Conservation (phyloP, 306 rosid species). For the Inga oerstediana region DNA sequence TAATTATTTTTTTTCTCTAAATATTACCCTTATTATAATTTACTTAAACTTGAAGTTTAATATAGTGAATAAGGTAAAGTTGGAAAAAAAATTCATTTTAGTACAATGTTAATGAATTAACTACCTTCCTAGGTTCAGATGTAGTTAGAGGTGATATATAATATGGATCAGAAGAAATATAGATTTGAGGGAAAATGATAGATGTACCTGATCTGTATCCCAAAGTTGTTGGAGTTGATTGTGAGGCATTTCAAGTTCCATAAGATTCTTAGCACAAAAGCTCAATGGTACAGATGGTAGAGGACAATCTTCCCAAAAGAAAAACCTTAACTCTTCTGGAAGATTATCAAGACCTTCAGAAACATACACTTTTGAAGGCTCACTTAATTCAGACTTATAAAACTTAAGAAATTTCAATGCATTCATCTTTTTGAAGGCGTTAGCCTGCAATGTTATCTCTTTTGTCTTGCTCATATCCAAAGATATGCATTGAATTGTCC, state of each 20-base stretch:
- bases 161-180: too few relatives aligned
- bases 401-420: slow-evolving; percentile 2
- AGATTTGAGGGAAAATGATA: background rate
- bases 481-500: background rate
- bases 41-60: too few relatives aligned
- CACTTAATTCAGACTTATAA: background rate
- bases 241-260: background rate
- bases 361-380: background rate
- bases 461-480: background rate
- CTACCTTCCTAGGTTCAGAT: too few relatives aligned
- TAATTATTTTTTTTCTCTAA: too few relatives aligned
- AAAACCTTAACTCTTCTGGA: background rate
- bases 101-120: too few relatives aligned
- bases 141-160: too few relatives aligned
- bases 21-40: too few relatives aligned
- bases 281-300: background rate
- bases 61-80: too few relatives aligned
- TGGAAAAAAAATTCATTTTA: too few relatives aligned
- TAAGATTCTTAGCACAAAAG: background rate
- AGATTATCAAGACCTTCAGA: background rate
- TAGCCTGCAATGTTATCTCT: background rate
- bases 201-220: background rate
- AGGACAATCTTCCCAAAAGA: background rate
- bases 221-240: background rate
- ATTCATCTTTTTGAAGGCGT: background rate